These are phyloP conservation scores for Closterium sp. DNA, from an alignment of 139 green algal species.

Conservation along the genomic window DNA sequence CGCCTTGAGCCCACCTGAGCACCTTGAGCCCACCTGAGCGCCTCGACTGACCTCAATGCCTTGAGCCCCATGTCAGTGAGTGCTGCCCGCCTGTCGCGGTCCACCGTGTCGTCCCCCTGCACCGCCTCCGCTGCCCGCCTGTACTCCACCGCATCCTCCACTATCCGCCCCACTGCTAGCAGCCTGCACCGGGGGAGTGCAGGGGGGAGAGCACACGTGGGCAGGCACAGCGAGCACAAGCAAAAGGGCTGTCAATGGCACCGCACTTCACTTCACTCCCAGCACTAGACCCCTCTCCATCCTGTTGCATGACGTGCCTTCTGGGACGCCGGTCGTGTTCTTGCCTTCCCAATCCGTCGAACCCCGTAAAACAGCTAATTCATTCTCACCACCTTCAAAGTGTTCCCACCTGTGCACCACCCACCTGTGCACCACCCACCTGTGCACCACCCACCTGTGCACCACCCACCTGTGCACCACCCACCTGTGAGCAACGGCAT, in stretches of 20 bases:
- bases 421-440: constrained; percentile 14
- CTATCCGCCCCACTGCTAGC: background rate
- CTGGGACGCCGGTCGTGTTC: background rate
- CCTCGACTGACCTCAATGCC: too few relatives aligned
- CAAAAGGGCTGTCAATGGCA: too few relatives aligned
- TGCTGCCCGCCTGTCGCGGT: background rate
- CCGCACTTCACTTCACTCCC: too few relatives aligned
- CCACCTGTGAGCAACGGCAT: constrained; percentile 18
- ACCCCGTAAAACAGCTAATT: background rate
- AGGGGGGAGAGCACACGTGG: too few relatives aligned
- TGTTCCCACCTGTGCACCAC: background rate
- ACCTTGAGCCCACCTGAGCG: too few relatives aligned
- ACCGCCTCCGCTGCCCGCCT: background rate
- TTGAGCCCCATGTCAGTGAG: background rate
- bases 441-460: background rate
- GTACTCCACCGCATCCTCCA: background rate
- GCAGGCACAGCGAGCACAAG: too few relatives aligned
- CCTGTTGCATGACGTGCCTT: too few relatives aligned
- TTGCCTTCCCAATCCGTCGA: background rate
- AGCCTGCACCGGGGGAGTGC: background rate
- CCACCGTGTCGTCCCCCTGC: background rate
- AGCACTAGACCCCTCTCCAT: too few relatives aligned
- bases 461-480: background rate
- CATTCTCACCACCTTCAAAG: background rate
- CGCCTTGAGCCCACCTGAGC: too few relatives aligned